These are phyloP conservation scores for Cerrena zonata DNA, from an alignment of 1,284 basidiomycete genomes.

Conservation along the genomic window DNA sequence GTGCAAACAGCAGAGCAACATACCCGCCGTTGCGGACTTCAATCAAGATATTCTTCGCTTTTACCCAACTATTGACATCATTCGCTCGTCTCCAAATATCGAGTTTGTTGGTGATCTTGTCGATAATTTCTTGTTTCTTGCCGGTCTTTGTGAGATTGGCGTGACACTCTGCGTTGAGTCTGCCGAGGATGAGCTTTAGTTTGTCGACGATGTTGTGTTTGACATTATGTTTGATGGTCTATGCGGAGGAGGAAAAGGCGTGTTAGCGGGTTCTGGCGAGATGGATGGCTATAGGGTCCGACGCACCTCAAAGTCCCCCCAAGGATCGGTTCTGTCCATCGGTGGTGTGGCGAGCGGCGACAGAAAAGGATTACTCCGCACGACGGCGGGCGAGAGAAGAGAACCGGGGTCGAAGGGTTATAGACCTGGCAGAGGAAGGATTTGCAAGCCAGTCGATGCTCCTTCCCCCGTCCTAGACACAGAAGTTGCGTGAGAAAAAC, in stretches of 20 bases:
- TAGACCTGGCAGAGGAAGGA: too few relatives aligned
- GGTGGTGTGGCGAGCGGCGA: too few relatives aligned
- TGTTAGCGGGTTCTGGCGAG: constrained; percentile 2
- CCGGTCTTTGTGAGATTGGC: constrained; percentile 69
- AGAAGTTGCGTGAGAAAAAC: constrained; percentile 1
- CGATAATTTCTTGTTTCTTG: constrained; percentile 79
- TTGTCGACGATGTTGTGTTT: constrained; percentile 66
- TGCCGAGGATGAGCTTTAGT: constrained; percentile 69
- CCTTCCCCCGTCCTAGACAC: not conserved
- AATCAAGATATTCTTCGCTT: constrained; percentile 55
- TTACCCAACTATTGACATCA: constrained; percentile 57
- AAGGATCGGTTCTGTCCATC: constrained; percentile 47
- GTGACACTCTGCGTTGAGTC: constrained; percentile 69
- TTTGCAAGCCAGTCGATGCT: too few relatives aligned
- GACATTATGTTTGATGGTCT: constrained; percentile 45
- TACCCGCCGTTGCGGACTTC: constrained; percentile 61
- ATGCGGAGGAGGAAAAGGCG: constrained; percentile 16
- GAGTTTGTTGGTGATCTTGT: constrained; percentile 54
- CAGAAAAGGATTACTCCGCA: too few relatives aligned
- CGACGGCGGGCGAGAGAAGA: too few relatives aligned
- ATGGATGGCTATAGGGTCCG: constrained; percentile 13
- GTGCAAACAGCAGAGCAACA: constrained; percentile 38
- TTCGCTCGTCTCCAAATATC: constrained; percentile 53
- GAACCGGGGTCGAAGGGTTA: too few relatives aligned
- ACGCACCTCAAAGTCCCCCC: constrained; percentile 59